These are phyloP conservation scores for apple (Malus domestica) DNA, from an alignment of 306 rosid species.

Conservation along the genomic window DNA sequence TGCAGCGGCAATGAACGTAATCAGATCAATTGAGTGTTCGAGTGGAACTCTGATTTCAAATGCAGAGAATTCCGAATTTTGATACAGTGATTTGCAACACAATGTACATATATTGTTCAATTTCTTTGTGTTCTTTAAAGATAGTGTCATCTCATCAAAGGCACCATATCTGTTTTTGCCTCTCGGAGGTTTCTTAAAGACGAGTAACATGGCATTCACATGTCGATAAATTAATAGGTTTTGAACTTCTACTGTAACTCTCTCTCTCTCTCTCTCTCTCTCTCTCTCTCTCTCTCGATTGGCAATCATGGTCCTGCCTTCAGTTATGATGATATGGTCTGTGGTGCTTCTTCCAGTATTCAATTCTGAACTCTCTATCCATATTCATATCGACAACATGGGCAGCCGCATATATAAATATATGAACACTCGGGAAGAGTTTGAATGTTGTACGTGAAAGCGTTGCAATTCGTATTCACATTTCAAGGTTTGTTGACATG, in stretches of 20 bases:
- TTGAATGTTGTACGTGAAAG: no score
- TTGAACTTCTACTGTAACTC: constrained; percentile 14
- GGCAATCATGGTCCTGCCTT: constrained; percentile 12
- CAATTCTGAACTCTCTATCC: constrained; percentile 15
- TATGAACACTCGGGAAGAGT: no score
- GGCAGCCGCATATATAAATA: no score
- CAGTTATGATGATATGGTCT: constrained; percentile 29
- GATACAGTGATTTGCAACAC: not conserved
- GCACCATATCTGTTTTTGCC: constrained; percentile 31
- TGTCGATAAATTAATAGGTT: constrained; percentile 23
- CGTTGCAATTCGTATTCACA: no score
- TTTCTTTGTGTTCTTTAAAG: not conserved
- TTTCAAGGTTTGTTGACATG: no score
- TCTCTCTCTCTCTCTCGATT: not conserved
- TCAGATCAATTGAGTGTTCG: not conserved
- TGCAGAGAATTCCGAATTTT: not conserved
- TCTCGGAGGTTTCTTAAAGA: constrained; percentile 16
- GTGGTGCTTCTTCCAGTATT: not conserved
- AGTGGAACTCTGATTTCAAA: not conserved
- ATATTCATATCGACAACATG: constrained; percentile 9
- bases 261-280: not conserved
- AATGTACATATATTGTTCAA: not conserved
- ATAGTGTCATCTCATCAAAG: not conserved
- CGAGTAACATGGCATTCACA: constrained; percentile 59
- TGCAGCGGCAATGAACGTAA: not conserved